A percentile compares a stretch with the other conserved stretches of the same genome.
These are phyloP conservation scores for Chalara sp. DNA, from an alignment of 2,329 filamentous ascomycete species.

Conservation along the genomic window DNA sequence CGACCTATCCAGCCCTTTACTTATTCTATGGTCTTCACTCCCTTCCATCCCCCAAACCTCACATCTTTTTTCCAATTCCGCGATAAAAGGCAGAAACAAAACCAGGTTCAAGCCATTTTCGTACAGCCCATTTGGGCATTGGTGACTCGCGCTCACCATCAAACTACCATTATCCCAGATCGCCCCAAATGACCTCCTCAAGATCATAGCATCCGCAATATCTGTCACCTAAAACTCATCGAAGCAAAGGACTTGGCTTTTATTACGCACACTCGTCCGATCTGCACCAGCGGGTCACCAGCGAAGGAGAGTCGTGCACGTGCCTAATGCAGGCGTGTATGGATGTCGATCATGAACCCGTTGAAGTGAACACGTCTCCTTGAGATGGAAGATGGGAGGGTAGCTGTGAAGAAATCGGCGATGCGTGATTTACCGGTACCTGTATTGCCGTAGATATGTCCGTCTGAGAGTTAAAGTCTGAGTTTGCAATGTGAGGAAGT, in stretches of 20 bases:
- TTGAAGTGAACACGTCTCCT: constrained; percentile 7
- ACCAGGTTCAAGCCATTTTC: constrained; percentile 7
- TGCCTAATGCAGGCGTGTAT: constrained; percentile 6
- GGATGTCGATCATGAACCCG: constrained; percentile 12
- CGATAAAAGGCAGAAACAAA: constrained; percentile 9
- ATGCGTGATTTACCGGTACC: neutral
- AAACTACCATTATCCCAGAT: constrained; percentile 3
- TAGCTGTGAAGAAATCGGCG: neutral
- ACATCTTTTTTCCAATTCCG: constrained; percentile 4
- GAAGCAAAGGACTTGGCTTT: constrained; percentile 6
- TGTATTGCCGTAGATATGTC: neutral
- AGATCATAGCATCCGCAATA: constrained; percentile 9
- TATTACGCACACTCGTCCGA: neutral
- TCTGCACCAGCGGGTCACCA: neutral
- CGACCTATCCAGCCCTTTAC: neutral
- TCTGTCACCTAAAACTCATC: constrained; percentile 11
- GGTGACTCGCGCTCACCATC: neutral
- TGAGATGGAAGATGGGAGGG: constrained; percentile 3
- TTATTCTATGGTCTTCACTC: constrained; percentile 8
- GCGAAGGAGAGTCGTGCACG: neutral
- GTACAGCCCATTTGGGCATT: constrained; percentile 4
- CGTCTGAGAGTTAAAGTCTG: neutral
- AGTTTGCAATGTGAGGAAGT: neutral
- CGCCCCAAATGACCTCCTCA: constrained; percentile 5
- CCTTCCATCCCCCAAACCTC: constrained; percentile 11